These are phyloP conservation scores for Aspergillus sp. DNA, from an alignment of 2,329 filamentous ascomycete genomes.

Conservation along the genomic window DNA sequence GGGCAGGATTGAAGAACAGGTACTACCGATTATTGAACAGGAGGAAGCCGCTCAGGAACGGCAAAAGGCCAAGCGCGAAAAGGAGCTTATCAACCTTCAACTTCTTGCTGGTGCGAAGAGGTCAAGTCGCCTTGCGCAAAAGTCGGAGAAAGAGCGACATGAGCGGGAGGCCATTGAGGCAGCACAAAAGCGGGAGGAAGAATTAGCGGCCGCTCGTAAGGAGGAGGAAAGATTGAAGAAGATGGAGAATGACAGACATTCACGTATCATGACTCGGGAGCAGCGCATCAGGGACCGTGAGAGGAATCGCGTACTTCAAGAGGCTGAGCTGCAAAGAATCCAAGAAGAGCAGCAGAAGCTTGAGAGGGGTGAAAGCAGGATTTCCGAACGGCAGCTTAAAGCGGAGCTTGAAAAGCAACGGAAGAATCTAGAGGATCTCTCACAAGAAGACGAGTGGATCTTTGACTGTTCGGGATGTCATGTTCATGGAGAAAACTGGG, in stretches of 20 bases:
- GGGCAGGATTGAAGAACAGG: slow-evolving; percentile 72
- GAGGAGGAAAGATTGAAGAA: slow-evolving; percentile 66
- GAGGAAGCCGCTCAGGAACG: slow-evolving; percentile 70
- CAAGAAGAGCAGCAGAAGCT: slow-evolving; percentile 73
- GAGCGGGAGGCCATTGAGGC: slow-evolving; percentile 74
- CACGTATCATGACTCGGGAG: slow-evolving; percentile 80
- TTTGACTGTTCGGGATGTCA: slow-evolving; percentile 93
- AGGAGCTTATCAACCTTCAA: slow-evolving; percentile 78
- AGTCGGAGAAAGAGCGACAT: slow-evolving; percentile 75
- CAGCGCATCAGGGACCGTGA: slow-evolving; percentile 86
- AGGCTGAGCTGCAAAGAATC: slow-evolving; percentile 79
- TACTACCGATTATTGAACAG: slow-evolving; percentile 83
- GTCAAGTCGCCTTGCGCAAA: slow-evolving; percentile 85
- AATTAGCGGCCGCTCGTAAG: slow-evolving; percentile 65
- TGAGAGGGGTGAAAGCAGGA: slow-evolving; percentile 60
- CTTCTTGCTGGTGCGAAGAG: slow-evolving; percentile 93
- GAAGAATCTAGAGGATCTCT: slow-evolving; percentile 74
- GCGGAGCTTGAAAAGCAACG: slow-evolving; percentile 80
- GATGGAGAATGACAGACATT: slow-evolving; percentile 74
- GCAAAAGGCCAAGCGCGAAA: slow-evolving; percentile 75
- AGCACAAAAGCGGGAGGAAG: slow-evolving; percentile 66
- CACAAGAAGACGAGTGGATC: slow-evolving; percentile 82
- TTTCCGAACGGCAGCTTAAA: slow-evolving; percentile 80
- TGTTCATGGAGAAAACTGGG: slow-evolving; percentile 78
- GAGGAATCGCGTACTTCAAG: slow-evolving; percentile 77